A percentile compares a stretch with the other conserved stretches of the same genome.
These are phyloP conservation scores for Trametes maxima DNA, from an alignment of 768 basidiomycete genomes.

Conservation along the genomic window DNA sequence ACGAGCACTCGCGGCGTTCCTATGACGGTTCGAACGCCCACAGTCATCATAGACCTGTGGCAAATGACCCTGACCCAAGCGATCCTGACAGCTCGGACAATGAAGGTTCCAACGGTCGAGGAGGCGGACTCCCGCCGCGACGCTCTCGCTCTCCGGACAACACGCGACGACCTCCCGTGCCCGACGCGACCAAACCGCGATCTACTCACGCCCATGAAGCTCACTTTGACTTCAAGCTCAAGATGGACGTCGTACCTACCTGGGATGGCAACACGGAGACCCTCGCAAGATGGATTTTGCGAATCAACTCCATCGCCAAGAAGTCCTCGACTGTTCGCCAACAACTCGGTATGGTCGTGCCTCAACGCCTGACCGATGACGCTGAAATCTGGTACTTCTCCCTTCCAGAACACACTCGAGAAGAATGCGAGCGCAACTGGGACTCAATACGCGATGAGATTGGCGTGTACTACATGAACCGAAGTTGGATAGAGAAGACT, in stretches of 20 bases:
- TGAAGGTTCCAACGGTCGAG: no score
- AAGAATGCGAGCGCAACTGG: constrained; percentile 33
- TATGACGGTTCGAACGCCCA: no score
- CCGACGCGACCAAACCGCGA: no score
- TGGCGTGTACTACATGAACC: constrained; percentile 37
- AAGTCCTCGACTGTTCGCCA: constrained; percentile 25
- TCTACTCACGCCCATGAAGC: constrained; percentile 10
- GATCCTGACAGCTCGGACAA: no score
- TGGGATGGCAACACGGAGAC: constrained; percentile 38
- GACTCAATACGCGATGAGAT: constrained; percentile 31
- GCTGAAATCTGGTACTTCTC: constrained; percentile 39
- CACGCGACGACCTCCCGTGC: no score
- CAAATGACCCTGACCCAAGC: no score
- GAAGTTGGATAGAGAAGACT: constrained; percentile 35
- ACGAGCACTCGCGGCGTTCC: no score
- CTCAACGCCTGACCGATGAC: constrained; percentile 29
- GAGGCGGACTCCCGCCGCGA: no score
- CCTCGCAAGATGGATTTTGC: constrained; percentile 34
- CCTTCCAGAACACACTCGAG: constrained; percentile 13
- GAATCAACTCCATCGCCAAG: constrained; percentile 31
- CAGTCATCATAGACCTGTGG: no score
- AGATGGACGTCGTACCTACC: constrained; percentile 33
- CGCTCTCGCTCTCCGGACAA: no score
- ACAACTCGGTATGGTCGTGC: constrained; percentile 37
- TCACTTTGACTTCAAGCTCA: constrained; percentile 38